Base-by-base conservation (phyloP, 2,329 filamentous ascomycete genomes). In the Colletotrichum tamarilloi region DNA sequence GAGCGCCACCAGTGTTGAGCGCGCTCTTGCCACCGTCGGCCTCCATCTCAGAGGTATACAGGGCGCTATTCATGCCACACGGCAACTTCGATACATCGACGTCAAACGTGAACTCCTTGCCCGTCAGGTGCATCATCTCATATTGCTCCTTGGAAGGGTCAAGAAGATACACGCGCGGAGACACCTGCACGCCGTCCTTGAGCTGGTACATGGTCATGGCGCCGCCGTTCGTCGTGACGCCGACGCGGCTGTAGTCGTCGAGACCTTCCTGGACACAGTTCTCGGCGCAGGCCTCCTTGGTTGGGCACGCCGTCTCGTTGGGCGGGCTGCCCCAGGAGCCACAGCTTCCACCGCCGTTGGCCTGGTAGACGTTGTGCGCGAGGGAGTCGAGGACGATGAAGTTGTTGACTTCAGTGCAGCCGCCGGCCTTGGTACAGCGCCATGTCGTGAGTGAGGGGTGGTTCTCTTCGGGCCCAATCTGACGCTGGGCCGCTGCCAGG, bases 51-150 rank as follows among this genome's bases (percentile, higher is more conserved):
- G 82, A 84, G 16, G 93, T 87, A 82, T 93, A 92, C 38, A 93
- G 79, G 22, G 91, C 91, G 73, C 91, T 91, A 80, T 93, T 93
- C 79, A 93, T 84, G 70, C 92, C 92, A 76, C 92, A 93, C 16
- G 89, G 89, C 38, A 93, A 84, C 76, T 88, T 86, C 30, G 90
- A 91, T 56, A 91, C 87, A 77, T 93, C 91, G 5, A 92, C 90
- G 59, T 92, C 91, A 68, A 93, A 92, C 16, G 88, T 88, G 78
- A 93, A 88, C 79, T 93, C 91, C 75, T 87, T 82, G 77, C 89
- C 89, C 30, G 88, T 85, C 62, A 92, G 84, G 74, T 91, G 84
- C 79, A 92, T 86, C 78, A 89, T 85, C 80, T 92, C 83, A 78
- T 93, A 93, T 59, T 86, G 86, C 72, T 85, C 83, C 73, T 90